Evolutionary conservation across 2,329 filamentous ascomycete species (phyloP).

Genomic region (Elsinoe ampelina): DNA sequence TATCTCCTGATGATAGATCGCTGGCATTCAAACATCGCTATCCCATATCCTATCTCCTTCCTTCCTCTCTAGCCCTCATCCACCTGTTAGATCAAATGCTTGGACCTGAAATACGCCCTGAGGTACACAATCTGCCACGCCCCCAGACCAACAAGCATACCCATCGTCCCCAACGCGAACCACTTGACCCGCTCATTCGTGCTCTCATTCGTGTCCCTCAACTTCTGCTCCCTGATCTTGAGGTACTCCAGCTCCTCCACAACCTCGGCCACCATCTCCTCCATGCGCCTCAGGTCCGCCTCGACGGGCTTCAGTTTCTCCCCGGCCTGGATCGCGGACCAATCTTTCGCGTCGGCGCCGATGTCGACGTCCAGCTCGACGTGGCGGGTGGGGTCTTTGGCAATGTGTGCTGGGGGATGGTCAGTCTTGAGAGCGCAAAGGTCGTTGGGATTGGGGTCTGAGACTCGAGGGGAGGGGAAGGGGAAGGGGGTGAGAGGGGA

Average conservation of each 20-base stretch:
- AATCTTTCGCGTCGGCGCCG: slow-evolving; percentile 94
- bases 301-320: slow-evolving; percentile 98
- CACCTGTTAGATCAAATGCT: slow-evolving; percentile 40
- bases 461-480: no score
- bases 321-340: slow-evolving; percentile 87
- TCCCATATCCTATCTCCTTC: not conserved
- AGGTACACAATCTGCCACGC: slow-evolving; percentile 98
- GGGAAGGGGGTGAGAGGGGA: no score
- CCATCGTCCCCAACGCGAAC: slow-evolving; percentile 92
- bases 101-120: slow-evolving; percentile 80
- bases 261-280: slow-evolving; percentile 82
- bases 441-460: no score
- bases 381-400: slow-evolving; percentile 51
- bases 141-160: slow-evolving; percentile 78
- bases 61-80: not conserved
- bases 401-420: slow-evolving; percentile 24
- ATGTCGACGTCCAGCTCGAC: slow-evolving; percentile 94
- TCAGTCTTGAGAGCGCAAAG: no score
- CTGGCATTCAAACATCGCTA: not conserved
- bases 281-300: slow-evolving; percentile 83
- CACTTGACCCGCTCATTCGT: slow-evolving; percentile 98
- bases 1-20: not conserved
- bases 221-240: slow-evolving; percentile 78
- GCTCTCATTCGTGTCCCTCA: slow-evolving; percentile 98
- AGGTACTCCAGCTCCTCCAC: slow-evolving; percentile 96